Evolutionary conservation across 2,329 filamentous ascomycete species (phyloP), one percentile per base, ranked within the genome.

Genomic region (Cladorrhinum sp.): DNA sequence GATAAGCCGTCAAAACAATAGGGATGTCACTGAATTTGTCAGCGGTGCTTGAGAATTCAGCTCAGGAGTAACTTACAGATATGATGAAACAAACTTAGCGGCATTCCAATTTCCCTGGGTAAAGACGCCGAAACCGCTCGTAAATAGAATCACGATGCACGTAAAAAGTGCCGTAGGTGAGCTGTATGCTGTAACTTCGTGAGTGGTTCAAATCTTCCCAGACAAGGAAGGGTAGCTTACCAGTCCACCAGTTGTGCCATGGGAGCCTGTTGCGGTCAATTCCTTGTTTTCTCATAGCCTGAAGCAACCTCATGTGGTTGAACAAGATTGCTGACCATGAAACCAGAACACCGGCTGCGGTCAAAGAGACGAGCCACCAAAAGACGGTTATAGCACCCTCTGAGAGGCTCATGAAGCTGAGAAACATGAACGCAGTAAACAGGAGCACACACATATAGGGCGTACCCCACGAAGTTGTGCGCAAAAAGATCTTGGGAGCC

Each of bases 71-170:
- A 78, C 84, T 75, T 69, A 87, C 81, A 88, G 68, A 62, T 88
- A 88, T 0, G 84, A 80, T 0, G 85, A 86, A 1, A 88, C 79
- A 64, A 88, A 88, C 1, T 73, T 75, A 20, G 78, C 78, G 0
- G 82, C 68, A 58, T 81, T 76, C 84, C 85, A 88, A 60, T 83
- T 81, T 2, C 85, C 85, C 36, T 73, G 73, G 1, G 83, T 85
- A 61, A 88, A 88, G 2, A 85, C 82, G 1, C 76, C 69, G 65
- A 92, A 92, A 0, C 89, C 89, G 38, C 85, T 84, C 3, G 89
- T 92, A 45, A 92, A 77, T 2, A 92, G 75, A 62, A 91, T 87
- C 45, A 89, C 72, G 25, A 86, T 75, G 68, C 81, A 84, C 77
- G 87, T 83, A 62, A 78, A 69, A 4, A 93, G 76, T 0, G 84